These are phyloP conservation scores for Casuarina equisetifolia DNA, from an alignment of 306 rosid species.

Conservation along the genomic window DNA sequence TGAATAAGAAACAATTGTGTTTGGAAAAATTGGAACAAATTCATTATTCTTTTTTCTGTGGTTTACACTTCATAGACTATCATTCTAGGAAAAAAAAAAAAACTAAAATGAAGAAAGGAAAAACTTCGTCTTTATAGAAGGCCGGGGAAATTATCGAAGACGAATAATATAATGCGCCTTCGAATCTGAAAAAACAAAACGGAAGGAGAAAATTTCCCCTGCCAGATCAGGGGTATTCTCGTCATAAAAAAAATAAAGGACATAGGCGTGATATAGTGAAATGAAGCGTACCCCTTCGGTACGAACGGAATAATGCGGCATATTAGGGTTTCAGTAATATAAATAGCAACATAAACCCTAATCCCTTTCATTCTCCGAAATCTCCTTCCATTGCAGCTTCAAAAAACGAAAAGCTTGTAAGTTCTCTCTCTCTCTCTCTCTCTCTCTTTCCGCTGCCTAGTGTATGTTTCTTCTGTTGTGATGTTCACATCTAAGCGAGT, in stretches of 20 bases:
- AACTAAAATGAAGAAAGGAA: too few species aligned
- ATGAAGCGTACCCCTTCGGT: conserved; percentile 24
- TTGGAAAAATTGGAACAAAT: too few species aligned
- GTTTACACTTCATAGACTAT: too few species aligned
- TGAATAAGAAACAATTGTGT: too few species aligned
- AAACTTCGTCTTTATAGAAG: too few species aligned
- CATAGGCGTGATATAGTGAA: conserved; percentile 6
- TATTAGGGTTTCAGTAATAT: conserved; percentile 56
- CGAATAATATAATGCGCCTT: too few species aligned
- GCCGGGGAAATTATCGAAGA: too few species aligned
- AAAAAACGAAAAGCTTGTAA: conserved; percentile 11
- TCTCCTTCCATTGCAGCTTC: conserved; percentile 14
- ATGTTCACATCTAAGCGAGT: not conserved
- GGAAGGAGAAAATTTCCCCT: not conserved
- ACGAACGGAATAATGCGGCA: not conserved
- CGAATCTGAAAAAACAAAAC: not conserved
- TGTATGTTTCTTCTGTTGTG: not conserved
- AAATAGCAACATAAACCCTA: conserved; percentile 5
- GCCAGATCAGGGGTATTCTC: not conserved
- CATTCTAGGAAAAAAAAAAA: too few species aligned
- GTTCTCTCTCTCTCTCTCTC: not conserved
- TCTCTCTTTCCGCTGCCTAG: not conserved
- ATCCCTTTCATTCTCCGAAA: not conserved
- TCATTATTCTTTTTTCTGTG: too few species aligned
- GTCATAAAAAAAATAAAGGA: not conserved